Base-by-base conservation (phyloP, 1,284 basidiomycete genomes). In the Gymnopus androsaceus region DNA sequence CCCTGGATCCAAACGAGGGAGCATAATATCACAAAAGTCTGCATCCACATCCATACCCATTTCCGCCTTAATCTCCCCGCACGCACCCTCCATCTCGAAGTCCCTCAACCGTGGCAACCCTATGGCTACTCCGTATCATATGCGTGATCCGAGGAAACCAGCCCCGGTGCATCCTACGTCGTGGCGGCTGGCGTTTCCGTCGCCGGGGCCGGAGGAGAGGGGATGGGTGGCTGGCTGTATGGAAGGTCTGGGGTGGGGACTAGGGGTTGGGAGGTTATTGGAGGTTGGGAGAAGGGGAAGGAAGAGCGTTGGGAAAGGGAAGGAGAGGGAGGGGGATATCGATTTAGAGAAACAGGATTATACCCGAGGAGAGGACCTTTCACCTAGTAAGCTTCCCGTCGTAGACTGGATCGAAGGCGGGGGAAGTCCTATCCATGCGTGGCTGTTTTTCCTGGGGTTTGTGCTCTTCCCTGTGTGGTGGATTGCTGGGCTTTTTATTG, bases 1-100 rank as follows among this genome's bases (percentile, higher is more conserved):
- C 28, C 23, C 19, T 4, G 21, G 48, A 27, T 50, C 48, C 6
- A 37, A 38, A n/a, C 48, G 48, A 38, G 30, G 30, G 23, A 50
- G 48, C 28, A 17, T n/a, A n/a, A n/a, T 50, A 15, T 50, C 48
- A 4, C 51, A 53, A 33, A 17, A 73, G 17, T 90, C 88, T n/a
- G 88, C 91, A 38, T 89, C 88, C 7, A 78, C 74, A n/a, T 90
- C 88, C n/a, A 88, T 91, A 38, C 88, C 88, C 7, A 78, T 91
- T 52, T 86, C 84, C 52, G 88, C 88, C 3, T 74, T 90, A 58
- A 75, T 91, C 41, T 83, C 85, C 12, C 88, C 89, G 0, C 88
- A 87, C 64, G 87, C 86, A 27, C 88, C 88, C 2, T 89, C 87
- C 4, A 47, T 67, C 73, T 17, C 11, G 34, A 9, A 33, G 30